Evolutionary conservation across 768 basidiomycete species (phyloP), one percentile per base, ranked within the genome.

Genomic region (Hebeloma cylindrosporum): DNA sequence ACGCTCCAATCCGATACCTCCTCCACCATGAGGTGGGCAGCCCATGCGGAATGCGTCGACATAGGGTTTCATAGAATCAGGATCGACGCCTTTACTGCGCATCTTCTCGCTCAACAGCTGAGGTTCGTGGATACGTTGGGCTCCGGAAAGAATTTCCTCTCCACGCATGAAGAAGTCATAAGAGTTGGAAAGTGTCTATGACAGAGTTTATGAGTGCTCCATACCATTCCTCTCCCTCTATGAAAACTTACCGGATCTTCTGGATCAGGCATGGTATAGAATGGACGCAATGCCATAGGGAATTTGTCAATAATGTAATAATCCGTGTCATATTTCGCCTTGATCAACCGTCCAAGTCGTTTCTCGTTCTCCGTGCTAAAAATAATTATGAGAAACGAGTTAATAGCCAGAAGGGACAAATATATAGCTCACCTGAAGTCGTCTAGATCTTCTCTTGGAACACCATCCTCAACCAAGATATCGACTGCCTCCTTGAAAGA

Each of bases 161-260:
- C 96, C 96, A 23, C 96, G 82, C 95, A 99, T 97, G 79, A 99
- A 98, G 72, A 99, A 98, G 70, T 99, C 96, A 67, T 98, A 99
- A 17, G 96, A 98, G 69, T 98, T 98, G 39, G 96, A 97, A 29
- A 96, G 73, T 6, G 81, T 83, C 87, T 94, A 58, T 16, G 21
- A 44, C 21, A 26, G 22, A 29, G 26, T 23, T 40, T 36, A 45
- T 50, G 32, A 43, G 54, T 42, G 28, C 45, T 45, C 48, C 16
- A 39, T 26, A 33, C 13, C 21, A 2, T 13, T 23, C 25, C 31
- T 23, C 29, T 46, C 42, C 32, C 25, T 50, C 35, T 32, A 35
- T 40, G 48, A 40, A 42, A 21, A 68, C 83, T 55, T 56, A 93
- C 91, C 5, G 89, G 83, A 67, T 98, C 87, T 51, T 79, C 74